Conservation (phyloP, 805 yeast genomes). For the Nakazawaea pomicola region DNA sequence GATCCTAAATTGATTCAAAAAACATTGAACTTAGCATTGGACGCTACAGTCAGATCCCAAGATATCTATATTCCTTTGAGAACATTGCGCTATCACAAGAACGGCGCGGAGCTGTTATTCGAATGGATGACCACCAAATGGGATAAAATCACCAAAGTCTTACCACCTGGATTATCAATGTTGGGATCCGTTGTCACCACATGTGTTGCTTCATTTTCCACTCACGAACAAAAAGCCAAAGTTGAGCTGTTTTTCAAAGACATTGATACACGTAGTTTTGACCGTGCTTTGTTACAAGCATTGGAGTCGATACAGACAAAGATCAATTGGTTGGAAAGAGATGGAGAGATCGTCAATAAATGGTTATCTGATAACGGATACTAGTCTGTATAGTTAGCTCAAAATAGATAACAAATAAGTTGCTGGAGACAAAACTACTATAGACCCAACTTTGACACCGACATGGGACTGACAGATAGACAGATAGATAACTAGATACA, state of each 20-base stretch:
- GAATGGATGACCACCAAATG: slow-evolving; percentile 66
- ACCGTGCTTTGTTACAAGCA: slow-evolving; percentile 57
- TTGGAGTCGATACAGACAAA: slow-evolving; percentile 53
- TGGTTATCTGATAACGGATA: slow-evolving; percentile 41
- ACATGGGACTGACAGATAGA: too few relatives aligned
- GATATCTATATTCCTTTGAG: slow-evolving; percentile 60
- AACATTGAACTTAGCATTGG: slow-evolving; percentile 32
- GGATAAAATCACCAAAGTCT: slow-evolving; percentile 56
- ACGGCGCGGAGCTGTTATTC: slow-evolving; percentile 71
- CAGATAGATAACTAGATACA: too few relatives aligned
- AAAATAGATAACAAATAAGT: too few relatives aligned
- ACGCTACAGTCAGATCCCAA: slow-evolving; percentile 64
- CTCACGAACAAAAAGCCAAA: slow-evolving; percentile 35
- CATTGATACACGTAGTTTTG: slow-evolving; percentile 56
- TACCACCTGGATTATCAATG: slow-evolving; percentile 85
- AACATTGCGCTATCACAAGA: slow-evolving; percentile 58
- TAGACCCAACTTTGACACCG: too few relatives aligned
- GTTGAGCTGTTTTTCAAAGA: slow-evolving; percentile 43
- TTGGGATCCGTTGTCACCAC: slow-evolving; percentile 69
- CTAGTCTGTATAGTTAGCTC: too few relatives aligned
- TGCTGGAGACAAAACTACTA: too few relatives aligned
- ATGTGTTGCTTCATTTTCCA: slow-evolving; percentile 31
- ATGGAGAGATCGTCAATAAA: slow-evolving; percentile 36
- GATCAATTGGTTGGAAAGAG: slow-evolving; percentile 54
- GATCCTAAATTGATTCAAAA: slow-evolving; percentile 9